Base-by-base conservation (phyloP, 345 rosid species). In the Gossypium australe region DNA sequence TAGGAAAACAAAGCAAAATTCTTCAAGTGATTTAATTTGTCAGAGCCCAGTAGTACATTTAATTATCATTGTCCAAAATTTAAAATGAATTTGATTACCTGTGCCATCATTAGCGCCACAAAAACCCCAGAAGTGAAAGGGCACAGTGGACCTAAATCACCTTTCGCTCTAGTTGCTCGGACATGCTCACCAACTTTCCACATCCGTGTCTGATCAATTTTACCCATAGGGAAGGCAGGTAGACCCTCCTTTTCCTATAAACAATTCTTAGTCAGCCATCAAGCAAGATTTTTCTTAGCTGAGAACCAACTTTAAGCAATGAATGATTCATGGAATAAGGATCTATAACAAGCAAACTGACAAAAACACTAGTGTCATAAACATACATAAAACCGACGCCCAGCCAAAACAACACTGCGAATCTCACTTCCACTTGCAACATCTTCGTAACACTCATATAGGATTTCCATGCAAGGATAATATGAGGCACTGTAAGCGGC, bases 391-490 rank as follows among this genome's bases (percentile, higher is more conserved):
- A 83, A 85, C 29, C 82, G 76, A 25, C 83, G 85, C 0, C 88
- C 88, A 25, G 88, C 85, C 77, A 81, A 75, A 43, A 85, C 86
- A 63, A 81, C 85, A 81, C 86, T 77, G 38, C 82, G 64, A 48
- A 85, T 83, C 78, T 85, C 88, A 34, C 79, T 85, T 71, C 83
- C 83, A 76, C 66, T 72, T n/a, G 86, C 86, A 68, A 81, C 88
- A 58, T 85, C 86, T 71, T 79, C 86, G 66, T 81, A 85, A 60
- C 88, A 88, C 78, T 88, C 89, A 24, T 85, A 88, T 24, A 88
- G 52, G 73, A 84, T 88, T 53, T 88, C 89, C 92, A 87, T 89
- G 77, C 84, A 85, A 29, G 90, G 90, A 75, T 85, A 87, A 79
- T 63, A 89, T 0, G 90, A 87, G 18, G 90, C 87, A 80, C 89